Evolutionary conservation across 257 asterid genomes (phyloP).

Genomic region (Linaria vulgaris): DNA sequence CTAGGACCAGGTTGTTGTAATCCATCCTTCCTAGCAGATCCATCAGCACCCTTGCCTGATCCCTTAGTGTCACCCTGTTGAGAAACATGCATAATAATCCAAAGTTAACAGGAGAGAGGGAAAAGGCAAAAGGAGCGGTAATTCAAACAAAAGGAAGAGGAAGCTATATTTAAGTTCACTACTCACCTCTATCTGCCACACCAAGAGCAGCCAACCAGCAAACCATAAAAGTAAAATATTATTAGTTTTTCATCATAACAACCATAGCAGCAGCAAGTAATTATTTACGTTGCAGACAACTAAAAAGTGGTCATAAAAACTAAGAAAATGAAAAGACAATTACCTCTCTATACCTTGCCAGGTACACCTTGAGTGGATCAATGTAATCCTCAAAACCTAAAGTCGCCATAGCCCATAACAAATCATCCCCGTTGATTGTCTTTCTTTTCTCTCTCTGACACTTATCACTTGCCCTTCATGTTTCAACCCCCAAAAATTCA

Average conservation of each 20-base stretch:
- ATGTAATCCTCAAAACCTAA: constrained; percentile 77
- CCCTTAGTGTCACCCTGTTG: constrained; percentile 77
- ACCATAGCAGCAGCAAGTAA: constrained; percentile 10
- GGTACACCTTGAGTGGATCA: constrained; percentile 73
- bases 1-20: constrained; percentile 45
- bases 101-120: constrained; percentile 17
- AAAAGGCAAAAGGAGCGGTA: not conserved
- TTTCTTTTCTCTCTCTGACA: constrained; percentile 81
- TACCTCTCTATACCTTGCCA: constrained; percentile 70
- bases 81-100: constrained; percentile 10
- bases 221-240: constrained; percentile 12
- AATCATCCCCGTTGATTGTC: constrained; percentile 78
- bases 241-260: constrained; percentile 23
- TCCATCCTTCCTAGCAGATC: constrained; percentile 58
- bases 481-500: constrained; percentile 9
- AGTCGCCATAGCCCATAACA: constrained; percentile 79
- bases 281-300: not conserved
- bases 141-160: not conserved
- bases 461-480: constrained; percentile 77
- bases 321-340: not conserved
- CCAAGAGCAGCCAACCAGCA: constrained; percentile 20
- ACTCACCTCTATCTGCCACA: constrained; percentile 69
- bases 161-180: constrained; percentile 23
- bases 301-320: not conserved
- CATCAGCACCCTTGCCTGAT: constrained; percentile 56